Percentiles rank a stretch among this genome's conserved stretches.
These are phyloP conservation scores for Glycine latifolia DNA, from an alignment of 306 rosid species.

Conservation along the genomic window DNA sequence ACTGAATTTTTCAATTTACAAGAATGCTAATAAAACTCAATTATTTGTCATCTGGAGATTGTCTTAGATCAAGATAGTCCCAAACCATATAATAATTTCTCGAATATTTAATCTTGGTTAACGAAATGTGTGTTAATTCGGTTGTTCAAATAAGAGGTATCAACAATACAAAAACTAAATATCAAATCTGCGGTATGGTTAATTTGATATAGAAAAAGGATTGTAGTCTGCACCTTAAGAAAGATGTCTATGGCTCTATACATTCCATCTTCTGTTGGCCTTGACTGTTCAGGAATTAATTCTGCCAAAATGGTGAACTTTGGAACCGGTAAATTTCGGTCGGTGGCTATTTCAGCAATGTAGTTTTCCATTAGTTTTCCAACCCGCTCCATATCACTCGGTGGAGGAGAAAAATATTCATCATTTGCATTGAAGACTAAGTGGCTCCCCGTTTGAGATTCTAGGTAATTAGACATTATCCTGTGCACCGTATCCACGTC, in stretches of 20 bases:
- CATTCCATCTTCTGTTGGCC: constrained; percentile 88
- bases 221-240: constrained; percentile 73
- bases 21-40: too few relatives aligned
- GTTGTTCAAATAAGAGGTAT: neutral
- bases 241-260: constrained; percentile 92
- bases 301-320: constrained; percentile 78
- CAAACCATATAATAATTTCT: neutral
- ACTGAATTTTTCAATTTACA: too few relatives aligned
- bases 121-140: neutral
- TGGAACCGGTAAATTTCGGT: constrained; percentile 69
- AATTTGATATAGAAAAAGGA: constrained; percentile 27
- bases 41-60: too few relatives aligned
- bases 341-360: constrained; percentile 86
- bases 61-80: too few relatives aligned
- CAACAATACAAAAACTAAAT: neutral
- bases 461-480: constrained; percentile 72
- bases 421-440: constrained; percentile 52
- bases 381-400: constrained; percentile 64
- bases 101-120: neutral
- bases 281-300: constrained; percentile 84
- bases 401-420: constrained; percentile 64
- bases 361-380: constrained; percentile 89
- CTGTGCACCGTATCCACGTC: constrained; percentile 89
- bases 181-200: neutral
- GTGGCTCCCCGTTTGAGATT: constrained; percentile 56